Evolutionary conservation across 140 eudicot species (phyloP).

Genomic region (Erigeron philadelphicus): DNA sequence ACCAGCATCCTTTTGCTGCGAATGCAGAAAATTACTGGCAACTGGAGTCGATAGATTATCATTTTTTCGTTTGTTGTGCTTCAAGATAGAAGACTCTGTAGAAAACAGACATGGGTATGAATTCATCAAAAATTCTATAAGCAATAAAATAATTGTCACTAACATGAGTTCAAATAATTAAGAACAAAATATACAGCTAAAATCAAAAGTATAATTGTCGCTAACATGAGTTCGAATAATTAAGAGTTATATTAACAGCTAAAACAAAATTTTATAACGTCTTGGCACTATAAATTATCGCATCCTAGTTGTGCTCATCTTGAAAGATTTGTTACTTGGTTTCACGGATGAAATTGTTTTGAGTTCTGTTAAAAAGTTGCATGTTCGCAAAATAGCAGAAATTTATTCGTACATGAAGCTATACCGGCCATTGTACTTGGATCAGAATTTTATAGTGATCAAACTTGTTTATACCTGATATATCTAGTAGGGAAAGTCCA

Average conservation of each 20-base stretch:
- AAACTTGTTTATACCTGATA: too few relatives aligned
- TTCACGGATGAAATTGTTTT: too few relatives aligned
- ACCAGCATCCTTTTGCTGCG: slow-evolving; percentile 23
- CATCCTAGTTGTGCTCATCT: neutral
- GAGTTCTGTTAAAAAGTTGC: too few relatives aligned
- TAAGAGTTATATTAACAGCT: neutral
- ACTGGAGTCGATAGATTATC: slow-evolving; percentile 21
- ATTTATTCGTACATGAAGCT: too few relatives aligned
- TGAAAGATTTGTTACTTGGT: neutral
- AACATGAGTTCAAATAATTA: slow-evolving; percentile 13
- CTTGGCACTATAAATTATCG: neutral
- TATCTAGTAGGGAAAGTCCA: too few relatives aligned
- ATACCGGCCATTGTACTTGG: too few relatives aligned
- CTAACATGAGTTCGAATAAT: slow-evolving; percentile 9
- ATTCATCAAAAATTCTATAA: slow-evolving; percentile 7
- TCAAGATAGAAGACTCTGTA: slow-evolving; percentile 34
- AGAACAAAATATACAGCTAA: neutral
- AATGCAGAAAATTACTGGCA: slow-evolving; percentile 16
- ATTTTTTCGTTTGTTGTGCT: slow-evolving; percentile 27
- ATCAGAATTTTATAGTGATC: too few relatives aligned
- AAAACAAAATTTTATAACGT: neutral
- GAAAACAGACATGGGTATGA: slow-evolving; percentile 12
- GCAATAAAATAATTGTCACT: neutral
- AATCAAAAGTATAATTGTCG: neutral
- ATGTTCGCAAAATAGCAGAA: too few relatives aligned